Evolutionary conservation across 2,329 filamentous ascomycete genomes (phyloP), one percentile per base, ranked within the genome.

Genomic region (Diaporthe ilicicola): DNA sequence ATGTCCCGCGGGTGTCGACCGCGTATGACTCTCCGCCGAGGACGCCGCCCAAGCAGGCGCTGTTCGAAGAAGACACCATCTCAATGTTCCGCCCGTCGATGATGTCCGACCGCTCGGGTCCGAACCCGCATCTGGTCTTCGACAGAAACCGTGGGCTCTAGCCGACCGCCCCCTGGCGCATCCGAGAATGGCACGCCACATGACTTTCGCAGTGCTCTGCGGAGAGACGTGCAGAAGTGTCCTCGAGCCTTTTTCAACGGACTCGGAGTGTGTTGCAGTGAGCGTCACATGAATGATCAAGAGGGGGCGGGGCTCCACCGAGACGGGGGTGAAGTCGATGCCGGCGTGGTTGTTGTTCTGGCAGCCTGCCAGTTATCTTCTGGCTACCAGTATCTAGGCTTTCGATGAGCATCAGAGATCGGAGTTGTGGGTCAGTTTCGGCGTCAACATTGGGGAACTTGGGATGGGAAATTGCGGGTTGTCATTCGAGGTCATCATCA

Each of bases 21-120:
- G 24, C 55, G 9, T 48, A 39, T n/a, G n/a, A n/a, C 22, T 67
- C 69, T 29, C 39, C 61, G 22, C 61, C 68, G n/a, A 32, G 68
- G 8, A 70, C 68, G 19, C 68, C 68, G 8, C 59, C 68, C 32
- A 64, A 70, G 22, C 61, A 65, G 59, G 59, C 68, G 17, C 37
- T 65, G 39, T 32, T 70, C 51, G 68, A 70, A 12, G 68, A 67
- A 37, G 68, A 67, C 19, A 67, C 61, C 9, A 42, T 70, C 24
- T 67, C 61, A 22, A 55, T 50, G 17, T 66, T 44, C 69, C 32
- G 62, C 12, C 64, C 32, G 34, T 70, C 69, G 15, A 59, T 67
- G 61, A 56, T 67, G 69, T 66, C 59, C 42, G 68, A 66, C 42
- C 50, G 68, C 42, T 34, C 32, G 29, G 51, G 48, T 7, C 37